Conservation (phyloP, 345 rosid genomes). For the Eucalyptus grandis region DNA sequence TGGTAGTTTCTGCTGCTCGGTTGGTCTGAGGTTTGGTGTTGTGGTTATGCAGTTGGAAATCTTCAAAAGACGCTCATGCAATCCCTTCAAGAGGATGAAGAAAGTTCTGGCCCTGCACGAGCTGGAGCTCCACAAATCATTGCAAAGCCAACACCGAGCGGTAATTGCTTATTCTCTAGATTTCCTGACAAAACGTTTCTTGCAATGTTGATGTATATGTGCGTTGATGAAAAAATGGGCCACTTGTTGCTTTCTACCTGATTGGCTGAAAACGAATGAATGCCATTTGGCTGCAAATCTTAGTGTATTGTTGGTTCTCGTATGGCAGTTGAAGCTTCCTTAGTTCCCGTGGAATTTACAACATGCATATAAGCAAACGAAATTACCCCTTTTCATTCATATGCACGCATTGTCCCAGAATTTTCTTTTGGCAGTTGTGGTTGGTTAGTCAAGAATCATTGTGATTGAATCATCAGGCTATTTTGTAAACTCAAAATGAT, state of each 20-base stretch:
- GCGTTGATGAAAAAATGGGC: neutral
- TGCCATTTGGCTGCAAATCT: neutral
- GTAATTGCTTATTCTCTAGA: neutral
- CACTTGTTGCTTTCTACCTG: neutral
- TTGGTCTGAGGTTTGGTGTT: neutral
- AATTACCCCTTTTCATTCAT: neutral
- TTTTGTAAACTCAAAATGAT: neutral
- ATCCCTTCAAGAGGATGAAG: constrained; percentile 86
- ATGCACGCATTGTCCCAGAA: neutral
- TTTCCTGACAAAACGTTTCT: neutral
- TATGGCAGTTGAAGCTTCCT: neutral
- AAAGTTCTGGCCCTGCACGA: constrained; percentile 32
- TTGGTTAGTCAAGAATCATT: neutral
- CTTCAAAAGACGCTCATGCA: constrained; percentile 86
- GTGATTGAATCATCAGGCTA: neutral
- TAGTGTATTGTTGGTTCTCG: neutral
- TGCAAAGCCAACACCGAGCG: constrained; percentile 70
- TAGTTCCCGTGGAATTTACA: neutral
- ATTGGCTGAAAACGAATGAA: neutral
- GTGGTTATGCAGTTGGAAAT: constrained; percentile 60
- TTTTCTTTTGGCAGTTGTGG: neutral
- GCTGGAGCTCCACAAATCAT: constrained; percentile 41
- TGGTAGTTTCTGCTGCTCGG: neutral
- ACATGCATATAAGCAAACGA: neutral
- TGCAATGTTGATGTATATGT: neutral